phyloP scores from a whole-genome alignment of 169 alveolate species.

The Cryptosporidium viatorum region DNA sequence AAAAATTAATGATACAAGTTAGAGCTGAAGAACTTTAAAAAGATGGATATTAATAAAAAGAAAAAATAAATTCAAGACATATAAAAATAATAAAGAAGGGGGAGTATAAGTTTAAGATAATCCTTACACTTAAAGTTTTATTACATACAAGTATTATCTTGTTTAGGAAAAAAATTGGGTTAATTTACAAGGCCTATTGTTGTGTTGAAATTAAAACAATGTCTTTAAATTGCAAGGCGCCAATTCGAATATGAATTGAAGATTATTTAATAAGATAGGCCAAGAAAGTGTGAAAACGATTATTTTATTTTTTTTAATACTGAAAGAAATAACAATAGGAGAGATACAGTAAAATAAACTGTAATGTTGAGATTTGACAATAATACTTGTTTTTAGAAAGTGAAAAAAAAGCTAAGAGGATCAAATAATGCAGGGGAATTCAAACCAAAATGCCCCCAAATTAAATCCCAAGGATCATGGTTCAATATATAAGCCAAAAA shows the following conservation, averaged over 20 bases:
- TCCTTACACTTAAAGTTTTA: not conserved
- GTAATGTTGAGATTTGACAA: not conserved
- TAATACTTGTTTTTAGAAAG: not conserved
- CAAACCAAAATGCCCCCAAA: not conserved
- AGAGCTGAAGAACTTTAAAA: too few species aligned
- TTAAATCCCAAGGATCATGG: not conserved
- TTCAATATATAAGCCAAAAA: constrained; percentile 62
- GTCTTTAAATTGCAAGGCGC: constrained; percentile 13
- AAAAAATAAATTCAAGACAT: too few species aligned
- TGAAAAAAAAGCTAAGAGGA: not conserved
- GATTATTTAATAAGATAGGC: not conserved
- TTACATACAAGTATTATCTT: too few species aligned
- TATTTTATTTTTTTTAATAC: too few species aligned
- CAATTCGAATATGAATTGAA: not conserved
- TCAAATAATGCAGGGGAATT: constrained; percentile 2
- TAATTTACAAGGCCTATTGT: not conserved
- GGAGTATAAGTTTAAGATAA: too few species aligned
- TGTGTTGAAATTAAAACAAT: not conserved
- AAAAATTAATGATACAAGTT: too few species aligned
- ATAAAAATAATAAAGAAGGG: too few species aligned
- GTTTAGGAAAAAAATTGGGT: too few species aligned
- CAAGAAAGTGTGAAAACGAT: not conserved
- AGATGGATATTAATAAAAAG: not conserved
- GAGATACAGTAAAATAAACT: not conserved
- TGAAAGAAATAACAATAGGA: not conserved